These are phyloP conservation scores for Cubamyces lactineus DNA, from an alignment of 768 basidiomycete species.

Conservation along the genomic window DNA sequence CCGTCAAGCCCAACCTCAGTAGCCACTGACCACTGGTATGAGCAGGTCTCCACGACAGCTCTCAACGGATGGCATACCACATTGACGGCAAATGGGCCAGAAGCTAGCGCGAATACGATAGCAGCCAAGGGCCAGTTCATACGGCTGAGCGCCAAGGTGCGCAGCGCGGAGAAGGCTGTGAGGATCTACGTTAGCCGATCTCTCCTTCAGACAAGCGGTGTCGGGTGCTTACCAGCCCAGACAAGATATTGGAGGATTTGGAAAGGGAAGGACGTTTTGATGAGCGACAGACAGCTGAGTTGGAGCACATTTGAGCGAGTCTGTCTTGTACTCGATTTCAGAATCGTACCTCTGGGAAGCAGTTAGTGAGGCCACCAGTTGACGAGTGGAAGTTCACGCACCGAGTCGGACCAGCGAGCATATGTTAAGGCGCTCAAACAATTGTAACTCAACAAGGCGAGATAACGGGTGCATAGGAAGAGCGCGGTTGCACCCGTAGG, in stretches of 20 bases:
- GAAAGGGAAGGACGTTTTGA: not conserved
- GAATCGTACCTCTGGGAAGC: too few relatives aligned
- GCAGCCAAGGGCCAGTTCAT: not conserved
- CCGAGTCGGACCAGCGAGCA: not conserved
- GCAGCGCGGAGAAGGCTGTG: slow-evolving; percentile 1
- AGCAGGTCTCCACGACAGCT: too few relatives aligned
- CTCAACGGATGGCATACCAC: not conserved
- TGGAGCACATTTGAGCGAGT: not conserved
- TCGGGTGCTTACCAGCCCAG: not conserved
- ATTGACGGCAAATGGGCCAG: not conserved
- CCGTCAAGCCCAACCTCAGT: not conserved
- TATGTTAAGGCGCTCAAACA: not conserved
- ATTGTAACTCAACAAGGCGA: not conserved
- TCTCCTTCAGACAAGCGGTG: not conserved
- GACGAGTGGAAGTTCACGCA: not conserved
- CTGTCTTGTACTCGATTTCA: too few relatives aligned
- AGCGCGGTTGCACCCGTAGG: not conserved
- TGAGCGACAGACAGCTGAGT: not conserved
- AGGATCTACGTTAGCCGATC: not conserved
- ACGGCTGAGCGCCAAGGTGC: not conserved
- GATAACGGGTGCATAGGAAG: not conserved
- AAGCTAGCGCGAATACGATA: not conserved
- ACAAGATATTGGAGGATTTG: not conserved
- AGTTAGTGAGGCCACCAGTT: not conserved
- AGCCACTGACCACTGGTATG: too few relatives aligned